A percentile compares a stretch with the other conserved stretches of the same genome.
Conservation (phyloP, 352 stramenopile species). For the Globisporangium ultimum region DNA sequence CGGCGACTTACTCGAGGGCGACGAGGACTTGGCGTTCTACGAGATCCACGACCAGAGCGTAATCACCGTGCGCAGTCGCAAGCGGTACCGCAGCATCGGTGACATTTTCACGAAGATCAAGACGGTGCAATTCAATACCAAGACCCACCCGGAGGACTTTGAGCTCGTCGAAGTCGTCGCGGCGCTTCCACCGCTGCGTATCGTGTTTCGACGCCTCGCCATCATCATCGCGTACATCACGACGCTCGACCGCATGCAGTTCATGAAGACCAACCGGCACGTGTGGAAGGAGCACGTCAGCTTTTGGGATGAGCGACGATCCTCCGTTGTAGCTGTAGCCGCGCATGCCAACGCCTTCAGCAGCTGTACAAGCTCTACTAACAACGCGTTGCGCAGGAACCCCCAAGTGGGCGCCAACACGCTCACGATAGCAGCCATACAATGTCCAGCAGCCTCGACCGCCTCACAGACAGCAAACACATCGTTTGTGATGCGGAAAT, state of each 20-base stretch:
- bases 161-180: constrained; percentile 60
- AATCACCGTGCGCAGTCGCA: constrained; percentile 39
- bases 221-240: constrained; percentile 59
- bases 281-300: constrained; percentile 43
- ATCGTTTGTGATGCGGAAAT: constrained; percentile 42
- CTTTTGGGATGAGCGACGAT: constrained; percentile 36
- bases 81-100: constrained; percentile 57
- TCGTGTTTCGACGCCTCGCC: constrained; percentile 57
- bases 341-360: not conserved
- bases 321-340: not conserved
- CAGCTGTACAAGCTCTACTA: not conserved
- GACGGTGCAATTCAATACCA: constrained; percentile 37
- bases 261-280: constrained; percentile 30
- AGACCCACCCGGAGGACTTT: constrained; percentile 37
- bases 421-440: not conserved
- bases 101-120: constrained; percentile 62
- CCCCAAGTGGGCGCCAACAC: not conserved
- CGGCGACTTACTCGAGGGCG: constrained; percentile 50
- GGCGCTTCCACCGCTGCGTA: constrained; percentile 40
- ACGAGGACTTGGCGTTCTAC: constrained; percentile 57
- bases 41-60: constrained; percentile 52
- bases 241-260: constrained; percentile 47
- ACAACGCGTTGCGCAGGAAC: not conserved
- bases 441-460: not conserved
- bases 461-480: not conserved